Evolutionary conservation across 768 basidiomycete genomes (phyloP).

Genomic region (Trametes cubensis): DNA sequence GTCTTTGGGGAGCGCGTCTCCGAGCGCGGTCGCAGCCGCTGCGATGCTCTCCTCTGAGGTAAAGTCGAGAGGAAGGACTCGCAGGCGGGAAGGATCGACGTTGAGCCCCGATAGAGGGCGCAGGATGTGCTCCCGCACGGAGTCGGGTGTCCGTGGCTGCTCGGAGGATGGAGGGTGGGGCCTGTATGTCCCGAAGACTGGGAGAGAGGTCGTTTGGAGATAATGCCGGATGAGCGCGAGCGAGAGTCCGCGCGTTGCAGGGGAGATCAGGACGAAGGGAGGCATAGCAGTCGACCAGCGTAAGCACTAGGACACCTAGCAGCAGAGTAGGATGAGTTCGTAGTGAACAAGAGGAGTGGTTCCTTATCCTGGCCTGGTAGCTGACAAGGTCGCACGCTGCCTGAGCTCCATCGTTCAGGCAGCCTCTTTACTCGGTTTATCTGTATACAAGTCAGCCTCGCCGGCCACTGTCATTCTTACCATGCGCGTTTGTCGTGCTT

Average conservation of each 20-base stretch:
- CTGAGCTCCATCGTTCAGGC: too few species aligned
- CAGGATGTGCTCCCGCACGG: slow-evolving; percentile 46
- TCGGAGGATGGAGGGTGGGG: slow-evolving; percentile 28
- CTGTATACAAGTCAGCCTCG: too few species aligned
- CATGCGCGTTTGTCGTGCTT: too few species aligned
- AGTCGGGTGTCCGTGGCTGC: slow-evolving; percentile 26
- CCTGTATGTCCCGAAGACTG: slow-evolving; percentile 60
- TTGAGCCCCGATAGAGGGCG: slow-evolving; percentile 39
- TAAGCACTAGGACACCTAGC: not conserved
- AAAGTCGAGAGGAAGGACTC: slow-evolving; percentile 53
- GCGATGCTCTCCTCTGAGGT: slow-evolving; percentile 53
- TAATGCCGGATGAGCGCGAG: slow-evolving; percentile 57
- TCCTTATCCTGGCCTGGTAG: too few species aligned
- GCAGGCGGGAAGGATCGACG: slow-evolving; percentile 48
- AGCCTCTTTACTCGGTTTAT: too few species aligned
- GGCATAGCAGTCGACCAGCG: slow-evolving; percentile 1
- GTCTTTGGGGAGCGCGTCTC: slow-evolving; percentile 37
- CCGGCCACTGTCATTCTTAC: too few species aligned
- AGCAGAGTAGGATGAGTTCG: too few species aligned
- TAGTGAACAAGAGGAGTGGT: too few species aligned
- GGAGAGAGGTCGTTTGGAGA: slow-evolving; percentile 50
- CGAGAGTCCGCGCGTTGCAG: slow-evolving; percentile 59
- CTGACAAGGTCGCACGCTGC: too few species aligned
- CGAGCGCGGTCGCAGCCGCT: slow-evolving; percentile 47
- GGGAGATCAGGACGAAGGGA: slow-evolving; percentile 56